Evolutionary conservation across 2,329 filamentous ascomycete genomes (phyloP).

Genomic region (Hypoxylon sp.): DNA sequence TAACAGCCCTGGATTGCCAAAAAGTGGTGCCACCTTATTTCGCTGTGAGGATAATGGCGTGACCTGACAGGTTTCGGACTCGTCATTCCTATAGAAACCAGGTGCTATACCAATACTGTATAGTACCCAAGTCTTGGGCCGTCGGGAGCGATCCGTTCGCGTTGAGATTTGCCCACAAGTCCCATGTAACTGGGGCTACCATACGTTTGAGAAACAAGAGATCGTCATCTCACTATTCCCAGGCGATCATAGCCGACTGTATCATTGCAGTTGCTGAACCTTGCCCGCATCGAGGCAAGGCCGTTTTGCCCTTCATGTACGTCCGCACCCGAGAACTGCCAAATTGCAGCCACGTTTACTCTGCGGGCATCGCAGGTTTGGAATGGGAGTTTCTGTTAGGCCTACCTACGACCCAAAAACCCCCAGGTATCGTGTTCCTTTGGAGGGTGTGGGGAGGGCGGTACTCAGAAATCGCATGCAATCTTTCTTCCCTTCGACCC

Average conservation of each 20-base stretch:
- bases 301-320: slow-evolving; percentile 11
- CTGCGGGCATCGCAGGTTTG: slow-evolving; percentile 6
- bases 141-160: slow-evolving; percentile 48
- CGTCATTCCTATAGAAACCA: slow-evolving; percentile 43
- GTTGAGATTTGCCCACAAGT: slow-evolving; percentile 47
- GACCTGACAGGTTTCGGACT: slow-evolving; percentile 49
- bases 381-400: background rate
- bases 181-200: slow-evolving; percentile 44
- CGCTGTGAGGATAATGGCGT: slow-evolving; percentile 49
- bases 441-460: slow-evolving; percentile 32
- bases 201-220: slow-evolving; percentile 45
- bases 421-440: slow-evolving; percentile 27
- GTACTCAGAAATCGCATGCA: slow-evolving; percentile 33
- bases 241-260: slow-evolving; percentile 46
- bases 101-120: slow-evolving; percentile 41
- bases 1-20: slow-evolving; percentile 46
- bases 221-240: slow-evolving; percentile 47
- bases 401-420: slow-evolving; percentile 17
- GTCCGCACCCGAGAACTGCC: slow-evolving; percentile 20
- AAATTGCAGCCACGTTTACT: slow-evolving; percentile 31
- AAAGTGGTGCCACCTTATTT: slow-evolving; percentile 49
- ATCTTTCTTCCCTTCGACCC: slow-evolving; percentile 25
- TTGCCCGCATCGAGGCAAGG: slow-evolving; percentile 36
- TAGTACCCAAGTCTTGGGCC: slow-evolving; percentile 43
- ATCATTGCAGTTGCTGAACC: slow-evolving; percentile 38